A percentile compares a stretch with the other conserved stretches of the same genome.
These are phyloP conservation scores for Rubia peregrina DNA, from an alignment of 305 asterid genomes.

Conservation along the genomic window DNA sequence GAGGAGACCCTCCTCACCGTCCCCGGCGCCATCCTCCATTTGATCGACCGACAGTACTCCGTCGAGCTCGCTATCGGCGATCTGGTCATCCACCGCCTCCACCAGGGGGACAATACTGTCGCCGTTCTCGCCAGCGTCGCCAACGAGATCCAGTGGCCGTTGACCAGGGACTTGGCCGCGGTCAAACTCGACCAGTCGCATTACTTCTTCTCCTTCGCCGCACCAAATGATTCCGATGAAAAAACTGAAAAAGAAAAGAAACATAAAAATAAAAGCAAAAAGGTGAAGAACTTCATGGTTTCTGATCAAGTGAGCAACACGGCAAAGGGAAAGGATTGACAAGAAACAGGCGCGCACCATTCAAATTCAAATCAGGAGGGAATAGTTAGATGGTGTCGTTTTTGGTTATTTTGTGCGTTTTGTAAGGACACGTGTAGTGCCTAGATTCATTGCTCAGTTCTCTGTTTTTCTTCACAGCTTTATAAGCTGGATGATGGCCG, in stretches of 20 bases:
- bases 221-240: conserved; percentile 39
- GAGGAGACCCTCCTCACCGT: conserved; percentile 47
- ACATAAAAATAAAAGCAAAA: conserved; percentile 11
- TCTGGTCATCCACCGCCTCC: conserved; percentile 46
- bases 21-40: conserved; percentile 72
- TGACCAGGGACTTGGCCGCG: conserved; percentile 68
- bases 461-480: too few relatives aligned
- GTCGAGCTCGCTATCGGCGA: conserved; percentile 91
- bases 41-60: conserved; percentile 74
- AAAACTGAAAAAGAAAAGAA: conserved; percentile 23
- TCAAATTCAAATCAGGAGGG: too few relatives aligned
- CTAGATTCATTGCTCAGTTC: too few relatives aligned
- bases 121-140: conserved; percentile 66
- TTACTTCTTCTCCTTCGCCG: conserved; percentile 70
- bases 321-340: too few relatives aligned
- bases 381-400: too few relatives aligned
- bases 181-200: conserved; percentile 80
- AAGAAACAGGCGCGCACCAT: too few relatives aligned
- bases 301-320: too few relatives aligned
- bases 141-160: conserved; percentile 73
- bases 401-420: too few relatives aligned
- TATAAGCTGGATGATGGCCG: too few relatives aligned
- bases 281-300: too few relatives aligned
- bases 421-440: too few relatives aligned
- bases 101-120: conserved; percentile 48